Evolutionary conservation across 2,329 filamentous ascomycete genomes (phyloP).

Genomic region (Exserohilum rostratum): DNA sequence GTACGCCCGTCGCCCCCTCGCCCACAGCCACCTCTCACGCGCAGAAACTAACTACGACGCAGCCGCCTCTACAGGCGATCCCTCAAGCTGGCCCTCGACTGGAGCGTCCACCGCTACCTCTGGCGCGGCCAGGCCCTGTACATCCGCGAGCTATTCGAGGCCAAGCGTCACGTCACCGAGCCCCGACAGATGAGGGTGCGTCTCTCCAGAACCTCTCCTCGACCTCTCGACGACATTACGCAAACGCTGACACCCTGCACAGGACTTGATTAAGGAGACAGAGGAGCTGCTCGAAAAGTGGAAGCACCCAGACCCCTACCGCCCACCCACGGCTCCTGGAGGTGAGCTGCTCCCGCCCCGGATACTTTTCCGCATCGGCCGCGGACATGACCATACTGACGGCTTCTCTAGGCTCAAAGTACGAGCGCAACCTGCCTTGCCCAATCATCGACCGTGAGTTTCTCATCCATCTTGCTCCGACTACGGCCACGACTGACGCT

Average conservation of each 20-base stretch:
- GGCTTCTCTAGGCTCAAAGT: slow-evolving; percentile 79
- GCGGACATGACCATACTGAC: slow-evolving; percentile 28
- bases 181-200: slow-evolving; percentile 84
- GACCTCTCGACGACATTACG: background rate
- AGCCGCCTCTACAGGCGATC: slow-evolving; percentile 86
- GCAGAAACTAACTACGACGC: slow-evolving; percentile 38
- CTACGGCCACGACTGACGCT: slow-evolving; percentile 18
- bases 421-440: slow-evolving; percentile 86
- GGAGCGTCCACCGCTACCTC: slow-evolving; percentile 88
- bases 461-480: background rate
- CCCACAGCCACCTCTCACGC: slow-evolving; percentile 12
- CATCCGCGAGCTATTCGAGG: slow-evolving; percentile 93
- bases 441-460: slow-evolving; percentile 81
- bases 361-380: slow-evolving; percentile 31
- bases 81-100: slow-evolving; percentile 91
- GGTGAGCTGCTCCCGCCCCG: slow-evolving; percentile 62
- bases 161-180: slow-evolving; percentile 83
- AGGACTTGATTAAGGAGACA: slow-evolving; percentile 86
- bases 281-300: slow-evolving; percentile 87
- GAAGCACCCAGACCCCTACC: slow-evolving; percentile 97
- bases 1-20: slow-evolving; percentile 31
- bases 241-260: slow-evolving; percentile 27
- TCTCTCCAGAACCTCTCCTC: background rate
- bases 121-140: slow-evolving; percentile 98
- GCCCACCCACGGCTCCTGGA: slow-evolving; percentile 87